Evolutionary conservation across 148 eudicot species (phyloP), one percentile per base, ranked within the genome.

Genomic region (Dysphania ambrosioides): DNA sequence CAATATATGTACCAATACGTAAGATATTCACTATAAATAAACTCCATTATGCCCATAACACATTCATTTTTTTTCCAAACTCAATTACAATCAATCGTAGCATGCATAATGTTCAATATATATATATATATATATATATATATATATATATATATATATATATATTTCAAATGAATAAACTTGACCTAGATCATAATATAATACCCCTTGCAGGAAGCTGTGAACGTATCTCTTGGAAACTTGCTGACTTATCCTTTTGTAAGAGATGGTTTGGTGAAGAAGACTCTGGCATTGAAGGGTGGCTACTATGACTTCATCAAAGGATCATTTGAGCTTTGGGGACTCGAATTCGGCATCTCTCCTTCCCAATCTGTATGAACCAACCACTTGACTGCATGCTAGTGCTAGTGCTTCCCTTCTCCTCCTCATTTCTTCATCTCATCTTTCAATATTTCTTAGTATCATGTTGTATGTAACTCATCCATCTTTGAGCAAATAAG

Each of bases 291-390:
- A 12, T 73, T 95, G 64, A 90, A 95, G 86, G 99, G 99, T 36
- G 99, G 91, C 35, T 80, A 95, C 86, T 95, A 92, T 41, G 99
- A 95, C 66, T 95, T 95, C 27, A 85, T 92, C 55, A 95, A 92
- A 18, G 99, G 99, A 69, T 56, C 87, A 42, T 95, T 95, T 34
- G 96, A 92, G 90, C 92, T 95, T 4, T 95, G 99, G 99, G 94
- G 90, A 27, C 97, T 95, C 29, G 97, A 92, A 1, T 92, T 89
- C 69, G 86, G 89, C 82, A 85, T 95, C 40, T 90, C 96, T 34
- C 79, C 94, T 36, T 41, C 96, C 69, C 83, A 86, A 85, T 95
- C 97, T 75, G 97, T 89, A 90, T 95, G 94, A 95, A 72, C 68
- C 76, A 75, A 63, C 60, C 75, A 75, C 72, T 68, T 66, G 62